Percentiles rank a stretch among this genome's conserved stretches.
phyloP scores from a whole-genome alignment of 2,329 filamentous ascomycete species.

The Diaporthe caulivora region DNA sequence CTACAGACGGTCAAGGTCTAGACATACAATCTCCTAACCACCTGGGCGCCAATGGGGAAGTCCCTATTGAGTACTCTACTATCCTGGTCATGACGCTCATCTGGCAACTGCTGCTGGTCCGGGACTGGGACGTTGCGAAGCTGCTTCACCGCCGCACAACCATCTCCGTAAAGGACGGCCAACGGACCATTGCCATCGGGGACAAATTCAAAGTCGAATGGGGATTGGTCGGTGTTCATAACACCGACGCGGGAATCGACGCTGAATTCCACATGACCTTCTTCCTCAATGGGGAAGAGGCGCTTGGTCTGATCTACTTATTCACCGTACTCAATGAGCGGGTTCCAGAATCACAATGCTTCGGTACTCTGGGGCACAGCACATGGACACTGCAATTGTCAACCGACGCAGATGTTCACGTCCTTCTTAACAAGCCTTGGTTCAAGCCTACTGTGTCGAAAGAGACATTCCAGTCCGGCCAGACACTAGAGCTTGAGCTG shows the following conservation, averaged over 20 bases:
- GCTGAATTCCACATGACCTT: conserved; percentile 13
- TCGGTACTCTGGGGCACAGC: not conserved
- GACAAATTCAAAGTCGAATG: not conserved
- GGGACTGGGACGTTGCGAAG: not conserved
- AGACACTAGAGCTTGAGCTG: not conserved
- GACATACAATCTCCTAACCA: not conserved
- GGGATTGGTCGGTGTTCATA: not conserved
- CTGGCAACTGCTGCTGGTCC: not conserved
- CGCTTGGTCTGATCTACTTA: not conserved
- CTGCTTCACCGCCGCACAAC: not conserved
- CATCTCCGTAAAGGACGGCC: not conserved
- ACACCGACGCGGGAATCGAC: not conserved
- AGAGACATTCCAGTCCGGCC: not conserved
- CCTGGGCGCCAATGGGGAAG: not conserved
- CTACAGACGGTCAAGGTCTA: not conserved
- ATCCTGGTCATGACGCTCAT: conserved; percentile 1
- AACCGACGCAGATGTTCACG: not conserved
- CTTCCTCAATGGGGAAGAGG: not conserved
- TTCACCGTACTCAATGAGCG: not conserved
- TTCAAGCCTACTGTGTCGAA: not conserved
- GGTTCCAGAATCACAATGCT: not conserved
- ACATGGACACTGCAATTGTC: not conserved
- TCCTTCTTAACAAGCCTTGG: not conserved
- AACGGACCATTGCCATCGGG: not conserved
- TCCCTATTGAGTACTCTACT: conserved; percentile 13